Base-by-base conservation (phyloP, 345 rosid species). In the Salix caprea region DNA sequence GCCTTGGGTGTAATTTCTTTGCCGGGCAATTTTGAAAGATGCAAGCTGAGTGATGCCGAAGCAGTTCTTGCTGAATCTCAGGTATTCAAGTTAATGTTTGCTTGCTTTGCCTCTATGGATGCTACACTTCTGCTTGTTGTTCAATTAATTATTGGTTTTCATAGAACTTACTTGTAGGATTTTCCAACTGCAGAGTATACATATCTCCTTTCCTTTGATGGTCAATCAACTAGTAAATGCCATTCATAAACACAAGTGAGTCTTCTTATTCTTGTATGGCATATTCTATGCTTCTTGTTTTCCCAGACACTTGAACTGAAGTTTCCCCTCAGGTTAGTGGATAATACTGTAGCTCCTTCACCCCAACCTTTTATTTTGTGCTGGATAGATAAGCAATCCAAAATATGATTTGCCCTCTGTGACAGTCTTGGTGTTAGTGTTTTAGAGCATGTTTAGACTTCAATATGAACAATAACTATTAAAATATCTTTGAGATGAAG, bases 161-260 rank as follows among this genome's bases (percentile, higher is more conserved):
- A 23, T 65, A 19, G 39, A 74, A 67, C 74, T 74, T 68, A 71
- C 67, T 65, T 50, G 23, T 30, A 24, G 7, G 21, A 56, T 76
- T 62, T 61, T 77, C 14, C 67, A 40, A 75, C 74, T 83, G 82
- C 91, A 91, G 97, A 77, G 34, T 72, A 76, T 80, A 26, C 52
- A 44, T 13, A 37, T 84, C 56, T 80, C 86, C 32, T 88, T 87
- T 69, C 90, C 91, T 3, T 61, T 65, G 60, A 65, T 85, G 80
- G 77, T 74, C 77, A 82, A 70, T 71, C 85, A 83, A 78, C 88
- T 91, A 69, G 73, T 37, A 18, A 74, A 74, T 56, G 83, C 87
- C 69, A 72, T 86, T 81, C 72, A 73, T 76, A 82, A 81, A 67
- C 91, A 90, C 46, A 84, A 86, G 97, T 86, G 81, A 82, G 90